Conservation (phyloP, 257 asterid species). For the Solanum stenotomum region DNA sequence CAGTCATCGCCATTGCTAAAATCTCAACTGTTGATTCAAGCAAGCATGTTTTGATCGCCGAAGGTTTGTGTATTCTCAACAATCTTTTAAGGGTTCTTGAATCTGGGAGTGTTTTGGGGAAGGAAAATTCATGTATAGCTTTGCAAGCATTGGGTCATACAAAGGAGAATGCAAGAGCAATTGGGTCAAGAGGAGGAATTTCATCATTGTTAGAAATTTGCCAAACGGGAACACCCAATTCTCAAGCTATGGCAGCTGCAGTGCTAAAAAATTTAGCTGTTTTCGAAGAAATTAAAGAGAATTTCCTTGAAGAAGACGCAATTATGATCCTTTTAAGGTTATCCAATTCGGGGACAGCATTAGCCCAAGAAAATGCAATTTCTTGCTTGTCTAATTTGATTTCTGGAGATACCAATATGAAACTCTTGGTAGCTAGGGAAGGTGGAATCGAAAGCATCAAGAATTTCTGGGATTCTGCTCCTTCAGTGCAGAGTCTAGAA, state of each 20-base stretch:
- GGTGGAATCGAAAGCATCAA: slow-evolving; percentile 57
- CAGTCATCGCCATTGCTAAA: slow-evolving; percentile 55
- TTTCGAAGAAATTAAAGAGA: slow-evolving; percentile 50
- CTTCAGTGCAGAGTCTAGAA: slow-evolving; percentile 34
- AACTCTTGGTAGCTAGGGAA: slow-evolving; percentile 52
- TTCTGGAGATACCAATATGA: slow-evolving; percentile 36
- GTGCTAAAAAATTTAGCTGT: slow-evolving; percentile 47
- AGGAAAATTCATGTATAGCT: slow-evolving; percentile 68
- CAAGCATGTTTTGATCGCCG: slow-evolving; percentile 49
- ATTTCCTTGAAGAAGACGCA: slow-evolving; percentile 62
- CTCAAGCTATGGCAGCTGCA: slow-evolving; percentile 81
- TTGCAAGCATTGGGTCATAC: slow-evolving; percentile 52
- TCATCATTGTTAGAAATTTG: slow-evolving; percentile 70
- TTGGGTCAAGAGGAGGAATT: slow-evolving; percentile 88
- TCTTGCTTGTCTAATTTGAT: slow-evolving; percentile 70
- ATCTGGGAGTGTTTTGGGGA: slow-evolving; percentile 77
- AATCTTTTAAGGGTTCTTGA: slow-evolving; percentile 72
- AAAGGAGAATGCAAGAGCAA: slow-evolving; percentile 85
- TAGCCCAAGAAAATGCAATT: slow-evolving; percentile 71
- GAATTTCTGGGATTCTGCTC: slow-evolving; percentile 66
- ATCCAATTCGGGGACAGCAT: slow-evolving; percentile 57
- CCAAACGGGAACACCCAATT: slow-evolving; percentile 64
- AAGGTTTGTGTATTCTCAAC: slow-evolving; percentile 55
- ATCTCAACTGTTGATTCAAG: slow-evolving; percentile 62
- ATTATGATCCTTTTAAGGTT: slow-evolving; percentile 32